Base-by-base conservation (phyloP, 305 asterid genomes). In the Fraxinus ornus region DNA sequence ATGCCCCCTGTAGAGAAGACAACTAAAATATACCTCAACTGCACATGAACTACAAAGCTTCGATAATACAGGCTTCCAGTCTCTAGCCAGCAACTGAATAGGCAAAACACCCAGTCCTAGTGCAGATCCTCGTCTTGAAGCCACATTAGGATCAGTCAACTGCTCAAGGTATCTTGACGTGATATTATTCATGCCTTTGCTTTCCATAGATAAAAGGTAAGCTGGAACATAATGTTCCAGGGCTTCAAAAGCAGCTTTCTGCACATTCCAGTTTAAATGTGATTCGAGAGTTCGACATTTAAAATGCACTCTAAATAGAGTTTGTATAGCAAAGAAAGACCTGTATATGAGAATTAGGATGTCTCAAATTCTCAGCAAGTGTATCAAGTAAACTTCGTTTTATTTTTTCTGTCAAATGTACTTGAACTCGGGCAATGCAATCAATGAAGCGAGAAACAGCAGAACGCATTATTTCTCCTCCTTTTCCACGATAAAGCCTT, bases 401-500 rank as follows among this genome's bases (percentile, higher is more conserved):
- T 76, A 87, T 81, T 89, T 92, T 94, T 73, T 89, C 97, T 71
- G 94, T 86, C 87, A 93, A 83, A 77, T 88, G 84, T 71, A 94
- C 77, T 83, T 83, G 87, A 79, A 94, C 95, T 82, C 49, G 80
- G 79, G 98, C 93, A 83, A 91, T 91, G 85, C 98, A 94, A 85
- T 94, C 96, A 80, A 93, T 93, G 89, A 91, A 94, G 84, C 96
- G 98, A 78, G 98, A 96, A 86, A 94, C 99, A 76, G 98, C 93
- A 86, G 92, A 88, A 75, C 99, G 98, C 99, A 94, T 94, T 83
- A 94, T 94, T 89, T 96, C 99, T 83, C 98, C 99, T 78, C 99
- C 99, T 88, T 96, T 96, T 81, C 99, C 98, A 74, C 99, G 98
- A 90, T 94, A 94, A 52, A 96, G 92, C 44, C 98, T 89, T 82